Percentiles rank a stretch among this genome's conserved stretches.
phyloP scores from a whole-genome alignment of 768 basidiomycete species.

The Psilocybe azurescens region DNA sequence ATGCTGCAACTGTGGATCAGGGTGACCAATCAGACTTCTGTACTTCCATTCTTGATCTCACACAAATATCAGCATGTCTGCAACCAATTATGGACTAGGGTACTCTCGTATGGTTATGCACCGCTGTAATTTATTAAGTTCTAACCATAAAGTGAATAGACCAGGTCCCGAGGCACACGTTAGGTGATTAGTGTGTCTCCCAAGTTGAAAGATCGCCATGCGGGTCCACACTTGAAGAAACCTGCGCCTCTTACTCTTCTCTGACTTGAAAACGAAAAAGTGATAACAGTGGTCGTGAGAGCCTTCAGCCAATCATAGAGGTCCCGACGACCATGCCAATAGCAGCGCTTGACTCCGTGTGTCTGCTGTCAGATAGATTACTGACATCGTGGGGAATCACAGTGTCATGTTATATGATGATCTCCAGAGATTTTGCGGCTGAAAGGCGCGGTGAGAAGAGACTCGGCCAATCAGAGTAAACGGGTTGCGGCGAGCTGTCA shows the following conservation, averaged over 20 bases:
- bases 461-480: not conserved
- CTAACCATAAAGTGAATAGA: not conserved
- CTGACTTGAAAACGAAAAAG: too few relatives aligned
- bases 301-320: too few relatives aligned
- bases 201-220: too few relatives aligned
- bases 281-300: too few relatives aligned
- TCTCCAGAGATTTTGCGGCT: not conserved
- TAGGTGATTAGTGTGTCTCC: too few relatives aligned
- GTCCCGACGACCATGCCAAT: too few relatives aligned
- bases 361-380: not conserved
- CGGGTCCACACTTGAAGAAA: too few relatives aligned
- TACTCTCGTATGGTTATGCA: not conserved
- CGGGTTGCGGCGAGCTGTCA: not conserved
- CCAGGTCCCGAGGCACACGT: not conserved
- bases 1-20: too few relatives aligned
- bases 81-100: not conserved
- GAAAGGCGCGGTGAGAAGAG: not conserved
- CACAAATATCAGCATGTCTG: not conserved
- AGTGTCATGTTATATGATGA: not conserved
- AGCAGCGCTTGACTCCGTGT: too few relatives aligned
- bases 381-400: not conserved
- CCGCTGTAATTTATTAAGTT: not conserved
- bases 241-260: too few relatives aligned
- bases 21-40: too few relatives aligned
- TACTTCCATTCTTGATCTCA: too few relatives aligned